Base-by-base conservation (phyloP, 371 early-diverging fungal species). In the Rhizopus stolonifer region DNA sequence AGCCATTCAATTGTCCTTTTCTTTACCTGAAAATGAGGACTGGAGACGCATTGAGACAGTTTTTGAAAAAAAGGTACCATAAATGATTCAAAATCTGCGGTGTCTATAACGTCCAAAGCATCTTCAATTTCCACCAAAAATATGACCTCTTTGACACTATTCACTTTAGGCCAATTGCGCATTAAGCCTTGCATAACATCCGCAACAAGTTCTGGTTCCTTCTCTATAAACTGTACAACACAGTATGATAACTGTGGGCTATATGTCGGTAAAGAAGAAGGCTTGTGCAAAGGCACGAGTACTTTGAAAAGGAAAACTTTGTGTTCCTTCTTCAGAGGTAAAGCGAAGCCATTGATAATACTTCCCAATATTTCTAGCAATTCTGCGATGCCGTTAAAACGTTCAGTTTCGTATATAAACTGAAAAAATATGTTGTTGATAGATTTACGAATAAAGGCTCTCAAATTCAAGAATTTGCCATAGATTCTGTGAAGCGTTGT, bases 261-360 rank as follows among this genome's bases (percentile, higher is more conserved):
- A 64, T 96, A 98, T 56, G 94, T 72, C 0, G 88, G 81, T 63
- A 98, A 69, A 7, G 93, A 90, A 34, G 90, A 86, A 2, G 93
- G 91, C 63, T 96, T 97, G 74, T 98, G 99, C 33, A 98, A 78
- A 21, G 99, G 99, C 47, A 98, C 71, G 54, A 98, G 82, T 7
- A 95, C 97, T 40, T 88, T 83, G 15, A 86, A 86, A 46, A 98
- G 65, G 72, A 98, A 98, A 2, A 84, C 84, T 68, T 95, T 94
- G 77, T 98, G 99, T 73, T 98, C 99, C 49, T 96, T 95, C 72
- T 97, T 97, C 34, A 98, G 69, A 25, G 99, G 99, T 15, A 96
- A 77, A 0, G 97, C 96, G 72, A 98, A 98, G 10, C 99, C 99
- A 72, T 98, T 98, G 75, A 98, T 97, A 58, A 98, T 96, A 71